Evolutionary conservation across 441 rosid genomes (phyloP).

Genomic region (Dalechampia spathulata): DNA sequence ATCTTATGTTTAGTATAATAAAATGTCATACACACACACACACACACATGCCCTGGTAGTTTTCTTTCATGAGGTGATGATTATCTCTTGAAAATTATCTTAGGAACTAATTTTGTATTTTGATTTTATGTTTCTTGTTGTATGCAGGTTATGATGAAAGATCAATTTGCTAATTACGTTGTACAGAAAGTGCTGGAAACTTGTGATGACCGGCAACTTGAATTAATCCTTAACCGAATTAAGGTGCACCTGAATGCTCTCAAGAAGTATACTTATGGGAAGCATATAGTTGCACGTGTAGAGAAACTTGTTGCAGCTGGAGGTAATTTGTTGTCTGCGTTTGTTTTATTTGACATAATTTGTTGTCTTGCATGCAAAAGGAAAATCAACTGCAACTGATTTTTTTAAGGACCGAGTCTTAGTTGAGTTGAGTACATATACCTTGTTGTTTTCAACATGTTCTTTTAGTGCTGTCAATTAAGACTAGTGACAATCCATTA

Average conservation of each 20-base stretch:
- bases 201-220: conserved; percentile 70
- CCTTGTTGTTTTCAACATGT: too few species aligned
- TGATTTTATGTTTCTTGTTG: conserved; percentile 2
- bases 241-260: conserved; percentile 69
- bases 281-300: conserved; percentile 78
- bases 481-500: too few species aligned
- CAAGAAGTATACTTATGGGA: conserved; percentile 79
- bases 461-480: too few species aligned
- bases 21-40: too few species aligned
- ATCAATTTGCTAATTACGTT: conserved; percentile 76
- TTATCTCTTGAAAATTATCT: too few species aligned
- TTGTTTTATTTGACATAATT: not conserved
- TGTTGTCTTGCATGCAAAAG: not conserved
- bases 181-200: conserved; percentile 84
- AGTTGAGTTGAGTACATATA: too few species aligned
- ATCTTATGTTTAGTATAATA: too few species aligned
- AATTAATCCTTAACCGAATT: conserved; percentile 58
- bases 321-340: conserved; percentile 28
- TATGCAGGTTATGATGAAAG: conserved; percentile 81
- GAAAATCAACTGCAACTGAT: too few species aligned
- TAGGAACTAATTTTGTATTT: too few species aligned
- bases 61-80: too few species aligned
- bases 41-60: too few species aligned
- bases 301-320: conserved; percentile 83
- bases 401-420: too few species aligned